Conservation (phyloP, 441 rosid species). For the Euphorbia corollata region DNA sequence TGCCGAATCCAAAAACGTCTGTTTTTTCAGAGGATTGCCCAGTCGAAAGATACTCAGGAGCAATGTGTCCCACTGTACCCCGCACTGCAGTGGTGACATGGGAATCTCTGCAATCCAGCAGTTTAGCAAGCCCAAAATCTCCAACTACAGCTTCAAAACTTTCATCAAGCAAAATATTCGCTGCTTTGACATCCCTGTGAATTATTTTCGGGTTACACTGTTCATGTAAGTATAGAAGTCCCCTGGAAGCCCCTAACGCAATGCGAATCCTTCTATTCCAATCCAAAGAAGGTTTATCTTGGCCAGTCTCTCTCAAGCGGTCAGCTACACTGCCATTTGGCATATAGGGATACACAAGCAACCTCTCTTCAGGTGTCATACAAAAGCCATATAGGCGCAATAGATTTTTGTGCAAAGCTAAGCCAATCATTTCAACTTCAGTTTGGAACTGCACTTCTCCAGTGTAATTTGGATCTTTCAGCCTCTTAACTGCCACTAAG, state of each 20-base stretch:
- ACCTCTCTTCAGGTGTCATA: constrained; percentile 65
- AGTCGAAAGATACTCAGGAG: constrained; percentile 89
- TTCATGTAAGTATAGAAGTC: constrained; percentile 81
- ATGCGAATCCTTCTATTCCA: constrained; percentile 69
- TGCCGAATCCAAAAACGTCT: constrained; percentile 88
- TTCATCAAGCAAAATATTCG: constrained; percentile 76
- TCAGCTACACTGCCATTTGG: constrained; percentile 95
- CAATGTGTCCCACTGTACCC: constrained; percentile 89
- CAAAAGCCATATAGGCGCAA: constrained; percentile 79
- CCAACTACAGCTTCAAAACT: constrained; percentile 89
- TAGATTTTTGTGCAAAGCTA: constrained; percentile 84
- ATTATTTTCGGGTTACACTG: constrained; percentile 86
- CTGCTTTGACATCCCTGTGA: constrained; percentile 92
- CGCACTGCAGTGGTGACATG: constrained; percentile 88
- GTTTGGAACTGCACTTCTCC: constrained; percentile 96
- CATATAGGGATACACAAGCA: constrained; percentile 92
- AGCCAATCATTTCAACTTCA: constrained; percentile 92
- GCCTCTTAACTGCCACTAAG: constrained; percentile 73
- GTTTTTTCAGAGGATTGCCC: constrained; percentile 93
- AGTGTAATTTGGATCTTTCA: constrained; percentile 77
- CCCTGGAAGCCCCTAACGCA: constrained; percentile 76
- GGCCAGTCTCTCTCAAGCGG: constrained; percentile 56
- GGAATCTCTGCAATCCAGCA: constrained; percentile 67
- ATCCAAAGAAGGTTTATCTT: constrained; percentile 60
- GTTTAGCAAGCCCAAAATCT: constrained; percentile 83